Evolutionary conservation across 2,329 filamentous ascomycete species (phyloP).

Genomic region (Coniochaeta prunicola): DNA sequence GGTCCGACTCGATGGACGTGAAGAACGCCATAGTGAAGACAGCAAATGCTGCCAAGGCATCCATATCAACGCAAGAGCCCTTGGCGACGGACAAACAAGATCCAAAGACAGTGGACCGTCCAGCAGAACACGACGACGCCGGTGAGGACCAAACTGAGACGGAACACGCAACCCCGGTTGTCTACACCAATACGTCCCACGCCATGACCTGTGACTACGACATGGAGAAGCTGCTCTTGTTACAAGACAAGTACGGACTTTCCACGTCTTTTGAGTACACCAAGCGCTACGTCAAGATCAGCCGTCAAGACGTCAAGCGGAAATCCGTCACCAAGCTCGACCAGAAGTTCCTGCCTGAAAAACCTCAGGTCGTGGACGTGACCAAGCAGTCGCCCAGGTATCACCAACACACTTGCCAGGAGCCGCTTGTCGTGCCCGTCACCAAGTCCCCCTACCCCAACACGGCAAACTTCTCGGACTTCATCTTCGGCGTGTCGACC

Average conservation of each 20-base stretch:
- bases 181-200: constrained; percentile 27
- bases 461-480: constrained; percentile 46
- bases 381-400: constrained; percentile 25
- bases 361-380: constrained; percentile 41
- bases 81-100: constrained; percentile 13
- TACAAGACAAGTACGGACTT: constrained; percentile 40
- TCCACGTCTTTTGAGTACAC: constrained; percentile 48
- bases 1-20: constrained; percentile 32
- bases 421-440: constrained; percentile 44
- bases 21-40: constrained; percentile 33
- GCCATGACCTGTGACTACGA: constrained; percentile 44
- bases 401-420: constrained; percentile 33
- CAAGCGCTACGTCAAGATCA: constrained; percentile 47
- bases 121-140: neutral
- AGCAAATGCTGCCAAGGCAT: constrained; percentile 24
- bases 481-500: constrained; percentile 53
- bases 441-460: constrained; percentile 41
- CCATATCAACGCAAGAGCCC: constrained; percentile 19
- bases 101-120: neutral
- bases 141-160: constrained; percentile 2
- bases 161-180: constrained; percentile 42
- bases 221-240: constrained; percentile 32
- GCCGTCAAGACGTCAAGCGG: constrained; percentile 39
- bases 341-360: constrained; percentile 37
- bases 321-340: constrained; percentile 43